Percentiles rank a stretch among this genome's conserved stretches.
Conservation (phyloP, 2,329 filamentous ascomycete genomes). For the Pleomassaria siparia region DNA sequence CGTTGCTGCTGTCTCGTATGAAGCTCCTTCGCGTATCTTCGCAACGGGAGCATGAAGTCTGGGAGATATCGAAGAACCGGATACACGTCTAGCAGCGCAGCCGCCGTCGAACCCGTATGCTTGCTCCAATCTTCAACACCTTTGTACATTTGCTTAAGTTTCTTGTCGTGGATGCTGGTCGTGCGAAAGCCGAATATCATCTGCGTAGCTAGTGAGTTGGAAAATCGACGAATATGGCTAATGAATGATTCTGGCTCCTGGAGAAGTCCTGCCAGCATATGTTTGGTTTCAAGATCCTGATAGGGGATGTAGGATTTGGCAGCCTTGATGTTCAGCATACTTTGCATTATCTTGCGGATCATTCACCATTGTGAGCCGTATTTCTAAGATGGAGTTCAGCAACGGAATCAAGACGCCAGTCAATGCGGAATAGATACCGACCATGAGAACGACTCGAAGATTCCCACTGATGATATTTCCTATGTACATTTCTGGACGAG, state of each 20-base stretch:
- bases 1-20: conserved; percentile 47
- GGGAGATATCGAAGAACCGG: conserved; percentile 46
- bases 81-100: conserved; percentile 49
- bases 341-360: conserved; percentile 5
- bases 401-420: conserved; percentile 40
- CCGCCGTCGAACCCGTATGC: conserved; percentile 41
- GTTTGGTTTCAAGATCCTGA: conserved; percentile 54
- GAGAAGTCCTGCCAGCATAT: conserved; percentile 47
- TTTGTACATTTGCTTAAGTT: background rate
- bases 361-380: conserved; percentile 19
- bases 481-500: conserved; percentile 47
- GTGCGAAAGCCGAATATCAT: conserved; percentile 50
- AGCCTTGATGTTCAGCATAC: conserved; percentile 6
- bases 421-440: background rate
- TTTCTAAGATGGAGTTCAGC: conserved; percentile 41
- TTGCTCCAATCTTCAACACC: background rate
- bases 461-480: conserved; percentile 23
- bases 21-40: conserved; percentile 43
- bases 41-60: conserved; percentile 30
- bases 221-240: conserved; percentile 50
- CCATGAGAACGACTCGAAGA: conserved; percentile 20
- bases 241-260: conserved; percentile 45
- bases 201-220: conserved; percentile 50
- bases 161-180: background rate
- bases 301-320: conserved; percentile 51